Evolutionary conservation across 768 basidiomycete species (phyloP), one percentile per base, ranked within the genome.

Genomic region (Cystobasidium tubakii): DNA sequence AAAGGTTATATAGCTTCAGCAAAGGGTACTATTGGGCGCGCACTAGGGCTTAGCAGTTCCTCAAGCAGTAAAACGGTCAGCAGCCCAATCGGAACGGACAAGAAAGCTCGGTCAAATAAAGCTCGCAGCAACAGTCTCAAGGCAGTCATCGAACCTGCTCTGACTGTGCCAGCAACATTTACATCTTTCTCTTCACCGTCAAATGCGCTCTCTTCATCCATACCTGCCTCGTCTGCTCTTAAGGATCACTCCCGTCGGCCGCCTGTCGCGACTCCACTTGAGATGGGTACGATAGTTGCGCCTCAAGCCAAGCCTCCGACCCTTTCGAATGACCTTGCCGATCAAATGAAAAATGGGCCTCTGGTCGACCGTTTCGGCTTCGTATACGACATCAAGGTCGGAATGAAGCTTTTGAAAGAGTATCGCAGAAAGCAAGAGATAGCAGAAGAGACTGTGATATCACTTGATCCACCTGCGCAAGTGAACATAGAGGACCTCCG

Each of bases 331-430:
- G 60, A 21, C 27, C 39, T 21, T 17, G 50, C 62, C 25, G 42
- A 50, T 36, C 69, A 64, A 33, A 55, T 62, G 33, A 63, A 65
- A 36, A 67, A 34, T 15, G 77, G 77, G 0, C 77, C 77, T 13
- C 63, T 79, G 29, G 82, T 92, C 72, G 92, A 94, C 75, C 87
- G 91, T 4, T 94, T 88, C 78, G 92, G 92, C 0, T 94, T 94
- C 82, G 88, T 93, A 81, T 93, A 93, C 74, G 91, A 92, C 76
- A 85, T 92, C 1, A 85, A 87, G 77, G 91, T 92, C 77, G 92
- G 94, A 77, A 84, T 90, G 31, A 83, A 91, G 29, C 82, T 95
- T 17, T 84, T 94, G 31, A 80, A 89, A 10, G 77, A 77, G 66
- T 71, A 62, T 15, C 27, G 78, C 25, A 27, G 66, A 33, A 34